Evolutionary conservation across 345 rosid genomes (phyloP).

Genomic region (Salix exigua): DNA sequence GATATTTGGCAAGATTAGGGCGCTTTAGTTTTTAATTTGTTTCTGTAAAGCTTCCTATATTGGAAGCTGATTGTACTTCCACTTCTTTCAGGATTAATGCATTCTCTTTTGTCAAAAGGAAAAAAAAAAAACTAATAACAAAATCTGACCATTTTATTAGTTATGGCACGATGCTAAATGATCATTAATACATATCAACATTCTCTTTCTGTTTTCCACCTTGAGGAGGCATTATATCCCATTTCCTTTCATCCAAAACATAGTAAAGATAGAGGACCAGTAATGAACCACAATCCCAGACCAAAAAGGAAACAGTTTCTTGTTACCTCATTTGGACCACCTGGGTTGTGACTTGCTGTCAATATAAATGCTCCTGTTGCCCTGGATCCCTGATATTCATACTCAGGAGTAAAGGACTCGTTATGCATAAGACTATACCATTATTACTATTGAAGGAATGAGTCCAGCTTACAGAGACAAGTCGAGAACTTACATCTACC

Average conservation of each 20-base stretch:
- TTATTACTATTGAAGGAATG: background rate
- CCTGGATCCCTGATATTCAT: slow-evolving; percentile 73
- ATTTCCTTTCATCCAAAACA: background rate
- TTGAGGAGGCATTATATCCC: background rate
- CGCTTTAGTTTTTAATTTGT: too few relatives aligned
- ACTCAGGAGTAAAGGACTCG: slow-evolving; percentile 5
- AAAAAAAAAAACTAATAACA: background rate
- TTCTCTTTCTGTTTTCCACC: background rate
- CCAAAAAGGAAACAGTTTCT: background rate
- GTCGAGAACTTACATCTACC: slow-evolving; percentile 60
- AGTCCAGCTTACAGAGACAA: slow-evolving; percentile 8
- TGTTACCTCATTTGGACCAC: slow-evolving; percentile 92
- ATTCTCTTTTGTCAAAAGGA: background rate
- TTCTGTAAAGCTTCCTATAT: too few relatives aligned
- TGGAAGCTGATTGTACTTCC: background rate
- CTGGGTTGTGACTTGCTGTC: slow-evolving; percentile 99
- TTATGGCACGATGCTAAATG: background rate
- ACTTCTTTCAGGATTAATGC: background rate
- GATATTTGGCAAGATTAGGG: background rate
- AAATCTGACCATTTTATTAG: background rate
- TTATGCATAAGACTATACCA: background rate
- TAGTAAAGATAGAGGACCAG: background rate
- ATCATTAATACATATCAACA: background rate
- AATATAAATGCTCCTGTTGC: slow-evolving; percentile 91
- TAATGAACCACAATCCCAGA: background rate